A percentile compares a stretch with the other conserved stretches of the same genome.
phyloP scores from a whole-genome alignment of 768 basidiomycete genomes.

The Suillus decipiens region DNA sequence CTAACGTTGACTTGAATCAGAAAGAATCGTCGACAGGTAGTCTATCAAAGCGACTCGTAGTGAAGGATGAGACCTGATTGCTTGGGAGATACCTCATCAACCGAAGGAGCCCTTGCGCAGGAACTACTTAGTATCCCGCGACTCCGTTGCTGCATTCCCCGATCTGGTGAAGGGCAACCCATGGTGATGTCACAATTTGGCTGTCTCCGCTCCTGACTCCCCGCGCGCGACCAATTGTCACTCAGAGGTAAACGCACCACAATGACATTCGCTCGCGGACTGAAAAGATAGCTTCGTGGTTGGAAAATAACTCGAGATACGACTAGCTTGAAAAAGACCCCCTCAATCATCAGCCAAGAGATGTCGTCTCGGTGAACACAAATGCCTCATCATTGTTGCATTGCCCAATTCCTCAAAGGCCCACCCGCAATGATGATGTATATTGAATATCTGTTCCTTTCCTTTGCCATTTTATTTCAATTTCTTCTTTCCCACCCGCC shows the following conservation, averaged over 20 bases:
- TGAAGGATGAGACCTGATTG: background rate
- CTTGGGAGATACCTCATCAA: background rate
- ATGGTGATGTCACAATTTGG: background rate
- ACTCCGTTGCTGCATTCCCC: background rate
- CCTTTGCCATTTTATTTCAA: too few relatives aligned
- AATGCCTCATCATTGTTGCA: background rate
- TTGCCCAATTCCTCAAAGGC: background rate
- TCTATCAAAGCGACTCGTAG: background rate
- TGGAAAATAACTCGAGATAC: background rate
- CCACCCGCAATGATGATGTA: background rate
- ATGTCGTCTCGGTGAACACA: background rate
- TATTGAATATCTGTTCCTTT: background rate
- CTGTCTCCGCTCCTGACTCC: background rate
- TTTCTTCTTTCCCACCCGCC: too few relatives aligned
- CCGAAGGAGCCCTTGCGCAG: background rate
- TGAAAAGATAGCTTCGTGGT: background rate
- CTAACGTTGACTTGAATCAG: background rate
- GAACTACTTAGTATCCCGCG: background rate
- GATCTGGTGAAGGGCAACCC: background rate
- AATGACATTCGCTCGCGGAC: background rate
- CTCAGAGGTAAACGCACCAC: background rate
- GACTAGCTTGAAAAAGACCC: background rate
- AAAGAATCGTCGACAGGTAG: background rate
- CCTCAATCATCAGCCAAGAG: background rate
- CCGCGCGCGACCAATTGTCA: background rate